Evolutionary conservation across 805 yeast genomes (phyloP).

Genomic region (Candida awuae): DNA sequence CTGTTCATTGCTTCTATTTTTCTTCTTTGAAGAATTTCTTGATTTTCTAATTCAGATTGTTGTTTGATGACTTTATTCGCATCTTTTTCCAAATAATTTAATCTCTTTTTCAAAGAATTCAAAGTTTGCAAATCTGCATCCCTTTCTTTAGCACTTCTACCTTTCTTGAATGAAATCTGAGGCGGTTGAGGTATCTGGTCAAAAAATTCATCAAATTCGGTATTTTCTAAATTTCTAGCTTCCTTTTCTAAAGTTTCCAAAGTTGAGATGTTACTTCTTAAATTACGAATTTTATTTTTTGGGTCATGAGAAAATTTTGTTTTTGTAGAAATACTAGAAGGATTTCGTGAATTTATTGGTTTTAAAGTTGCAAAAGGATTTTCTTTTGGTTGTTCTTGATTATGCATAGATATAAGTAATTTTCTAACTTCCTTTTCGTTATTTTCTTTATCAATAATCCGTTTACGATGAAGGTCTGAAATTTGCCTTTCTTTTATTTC

Average conservation of each 20-base stretch:
- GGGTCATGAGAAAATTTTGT: slow-evolving; percentile 7
- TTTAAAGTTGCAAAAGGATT: slow-evolving; percentile 24
- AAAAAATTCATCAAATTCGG: slow-evolving; percentile 58
- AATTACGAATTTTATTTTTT: slow-evolving; percentile 2
- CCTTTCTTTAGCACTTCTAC: slow-evolving; percentile 17
- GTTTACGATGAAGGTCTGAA: slow-evolving; percentile 52
- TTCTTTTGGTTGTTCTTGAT: slow-evolving; percentile 13
- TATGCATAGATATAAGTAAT: slow-evolving; percentile 55
- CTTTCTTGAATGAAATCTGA: background rate
- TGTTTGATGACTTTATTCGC: slow-evolving; percentile 69
- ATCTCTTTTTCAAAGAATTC: slow-evolving; percentile 44
- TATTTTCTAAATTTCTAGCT: slow-evolving; percentile 80
- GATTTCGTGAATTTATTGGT: background rate
- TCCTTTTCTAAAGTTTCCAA: slow-evolving; percentile 51
- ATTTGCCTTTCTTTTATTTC: slow-evolving; percentile 53
- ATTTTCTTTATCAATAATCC: slow-evolving; percentile 59
- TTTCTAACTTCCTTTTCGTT: slow-evolving; percentile 74
- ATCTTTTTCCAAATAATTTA: slow-evolving; percentile 59
- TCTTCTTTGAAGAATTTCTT: slow-evolving; percentile 50
- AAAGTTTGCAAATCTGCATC: slow-evolving; percentile 49
- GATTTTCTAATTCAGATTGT: slow-evolving; percentile 40
- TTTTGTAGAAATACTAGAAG: background rate
- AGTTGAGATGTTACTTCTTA: slow-evolving; percentile 8
- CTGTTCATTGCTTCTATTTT: slow-evolving; percentile 64
- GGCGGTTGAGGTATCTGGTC: slow-evolving; percentile 13